Evolutionary conservation across 345 rosid genomes (phyloP), one percentile per base, ranked within the genome.

Genomic region (Corchorus capsularis): DNA sequence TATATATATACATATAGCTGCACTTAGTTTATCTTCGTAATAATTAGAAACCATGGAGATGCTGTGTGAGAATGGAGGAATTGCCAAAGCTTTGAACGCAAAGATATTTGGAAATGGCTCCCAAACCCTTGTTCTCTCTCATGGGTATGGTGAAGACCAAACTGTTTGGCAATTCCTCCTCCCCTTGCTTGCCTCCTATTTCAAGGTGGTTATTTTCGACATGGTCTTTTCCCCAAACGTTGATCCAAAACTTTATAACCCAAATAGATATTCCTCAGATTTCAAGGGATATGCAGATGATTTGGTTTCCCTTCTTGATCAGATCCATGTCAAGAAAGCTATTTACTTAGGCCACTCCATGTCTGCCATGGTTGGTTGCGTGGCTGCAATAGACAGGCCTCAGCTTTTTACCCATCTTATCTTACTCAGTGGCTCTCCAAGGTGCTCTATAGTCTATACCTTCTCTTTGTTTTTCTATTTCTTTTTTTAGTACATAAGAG

Each of bases 281-380:
- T 74, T 80, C 71, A 14, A 12, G 5, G 86, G 79, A 5, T 83
- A 77, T 32, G 64, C 86, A 62, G 54, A 41, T 9, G 86, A 84
- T 46, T 59, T 84, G 71, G 54, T 84, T 3, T 72, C 55, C 56
- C 43, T 73, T 2, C 55, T 43, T 9, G 67, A 61, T 61, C 54
- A 27, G 27, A 56, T 84, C 9, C 62, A 75, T 12, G 39, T 75
- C 13, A 70, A 67, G 3, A 69, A 65, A 11, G 75, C 80, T 47
- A 73, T 80, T 15, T 80, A 75, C 41, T 6, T 85, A n/a, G 87
- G 83, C 22, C 87, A 84, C 73, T 84, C 87, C 34, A 72, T 75
- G 83, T 75, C 82, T 4, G 85, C 85, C 81, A 82, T 84, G 85
- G 76, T 82, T 69, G 85, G 87, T 8, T 17, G 78, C 77, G 6